phyloP scores from a whole-genome alignment of 1,139 yeast species.

The Blastobotrys illinoisensis region DNA sequence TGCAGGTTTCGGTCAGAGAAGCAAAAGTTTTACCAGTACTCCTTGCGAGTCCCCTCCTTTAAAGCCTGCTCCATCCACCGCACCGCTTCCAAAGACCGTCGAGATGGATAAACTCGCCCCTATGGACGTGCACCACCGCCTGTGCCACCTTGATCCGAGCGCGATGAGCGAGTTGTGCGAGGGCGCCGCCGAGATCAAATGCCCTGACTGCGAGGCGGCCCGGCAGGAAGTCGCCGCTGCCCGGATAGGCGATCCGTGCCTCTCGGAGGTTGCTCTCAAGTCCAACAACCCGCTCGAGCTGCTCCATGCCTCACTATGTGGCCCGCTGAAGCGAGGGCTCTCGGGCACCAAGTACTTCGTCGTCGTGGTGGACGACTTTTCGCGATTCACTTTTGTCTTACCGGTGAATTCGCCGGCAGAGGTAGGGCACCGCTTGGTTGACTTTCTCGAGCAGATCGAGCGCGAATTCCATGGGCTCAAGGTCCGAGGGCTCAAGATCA shows the following conservation, averaged over 20 bases:
- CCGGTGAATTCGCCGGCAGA: constrained; percentile 8
- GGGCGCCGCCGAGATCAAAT: not conserved
- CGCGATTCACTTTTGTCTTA: constrained; percentile 7
- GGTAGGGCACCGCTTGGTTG: constrained; percentile 7
- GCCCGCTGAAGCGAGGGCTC: constrained; percentile 9
- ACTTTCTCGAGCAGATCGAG: constrained; percentile 7
- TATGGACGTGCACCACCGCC: not conserved
- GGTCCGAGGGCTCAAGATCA: constrained; percentile 10
- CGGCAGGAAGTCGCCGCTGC: constrained; percentile 1
- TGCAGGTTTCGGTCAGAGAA: not conserved
- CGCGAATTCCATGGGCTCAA: not conserved
- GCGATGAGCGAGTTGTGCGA: not conserved
- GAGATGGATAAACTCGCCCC: not conserved
- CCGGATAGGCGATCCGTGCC: constrained; percentile 8
- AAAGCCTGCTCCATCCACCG: not conserved
- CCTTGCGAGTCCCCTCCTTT: not conserved
- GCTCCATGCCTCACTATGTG: constrained; percentile 10
- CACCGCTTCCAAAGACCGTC: not conserved
- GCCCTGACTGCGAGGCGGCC: constrained; percentile 4
- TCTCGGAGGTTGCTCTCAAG: constrained; percentile 9
- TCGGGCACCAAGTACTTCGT: constrained; percentile 5
- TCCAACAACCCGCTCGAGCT: constrained; percentile 10
- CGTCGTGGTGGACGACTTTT: constrained; percentile 9
- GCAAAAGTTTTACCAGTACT: not conserved
- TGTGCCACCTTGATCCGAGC: not conserved